Base-by-base conservation (phyloP, 148 eudicot species). In the Rhododendron ovatum region DNA sequence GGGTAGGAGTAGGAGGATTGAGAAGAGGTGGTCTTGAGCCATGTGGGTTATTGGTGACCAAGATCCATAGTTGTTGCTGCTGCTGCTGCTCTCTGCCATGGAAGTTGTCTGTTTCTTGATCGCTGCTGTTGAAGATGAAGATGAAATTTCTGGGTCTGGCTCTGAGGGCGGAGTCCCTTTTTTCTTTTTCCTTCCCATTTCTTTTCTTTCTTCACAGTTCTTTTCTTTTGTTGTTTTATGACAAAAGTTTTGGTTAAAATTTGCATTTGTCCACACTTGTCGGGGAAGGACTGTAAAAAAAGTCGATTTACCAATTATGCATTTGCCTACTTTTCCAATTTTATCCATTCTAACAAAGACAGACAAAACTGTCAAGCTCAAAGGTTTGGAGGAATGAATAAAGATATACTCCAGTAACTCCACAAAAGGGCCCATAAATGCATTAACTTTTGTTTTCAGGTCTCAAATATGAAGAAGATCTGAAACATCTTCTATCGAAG, bases 1-100 rank as follows among this genome's bases (percentile, higher is more conserved):
- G 73, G 98, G 98, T 51, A 98, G 63, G n/a, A 93, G 92, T 1
- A 93, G 80, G 10, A 98, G 90, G 82, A 95, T 97, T 43, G 96
- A 93, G 15, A 91, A 90, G 33, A 97, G 86, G 45, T 95, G 98
- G 89, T 97, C 99, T 87, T 91, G 88, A 33, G 93, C 85, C 79
- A 94, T 48, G 57, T 80, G 85, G 59, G 81, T 61, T 51, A 94
- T 91, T 83, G 93, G 93, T 65, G 93, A 84, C 45, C 81, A 84
- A 12, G 78, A 75, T 76, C 82, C 84, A 83, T 43, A 14, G 59
- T 53, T 84, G 73, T 11, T 82, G 67, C 35, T 80, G 73, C 48
- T 80, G 73, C 48, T 75, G 81, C 48, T 75, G 81, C 86, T 81
- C 22, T 88, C 90, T 78, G 87, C 91, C 91, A 89, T 85, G 89